phyloP scores from a whole-genome alignment of 1,139 yeast species.

The Geotrichum macrosporum region DNA sequence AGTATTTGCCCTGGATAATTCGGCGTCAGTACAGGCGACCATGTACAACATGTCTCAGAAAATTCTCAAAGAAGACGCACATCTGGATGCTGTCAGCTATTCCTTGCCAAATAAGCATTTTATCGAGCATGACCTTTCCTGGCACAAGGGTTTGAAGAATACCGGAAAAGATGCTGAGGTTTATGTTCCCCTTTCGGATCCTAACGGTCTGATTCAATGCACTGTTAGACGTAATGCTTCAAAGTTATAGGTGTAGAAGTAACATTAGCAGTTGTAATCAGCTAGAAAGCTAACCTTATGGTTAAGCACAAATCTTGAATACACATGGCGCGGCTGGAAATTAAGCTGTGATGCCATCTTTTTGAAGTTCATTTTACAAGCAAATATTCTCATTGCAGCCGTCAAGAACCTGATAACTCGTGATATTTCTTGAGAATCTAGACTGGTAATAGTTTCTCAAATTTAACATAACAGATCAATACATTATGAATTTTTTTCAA shows the following conservation, averaged over 20 bases:
- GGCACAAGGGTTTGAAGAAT: slow-evolving; percentile 75
- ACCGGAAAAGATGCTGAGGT: slow-evolving; percentile 60
- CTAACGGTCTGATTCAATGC: slow-evolving; percentile 84
- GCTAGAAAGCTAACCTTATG: too few species aligned
- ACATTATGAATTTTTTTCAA: too few species aligned
- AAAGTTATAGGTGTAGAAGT: slow-evolving; percentile 29
- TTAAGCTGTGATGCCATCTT: too few species aligned
- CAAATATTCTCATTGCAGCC: too few species aligned
- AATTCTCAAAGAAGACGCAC: slow-evolving; percentile 56
- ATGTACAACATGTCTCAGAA: slow-evolving; percentile 86
- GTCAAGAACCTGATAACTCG: too few species aligned
- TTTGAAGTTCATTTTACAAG: too few species aligned
- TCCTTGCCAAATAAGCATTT: slow-evolving; percentile 87
- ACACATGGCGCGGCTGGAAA: too few species aligned
- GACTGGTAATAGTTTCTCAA: too few species aligned
- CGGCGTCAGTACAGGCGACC: slow-evolving; percentile 91
- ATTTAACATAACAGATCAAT: too few species aligned
- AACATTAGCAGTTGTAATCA: too few species aligned
- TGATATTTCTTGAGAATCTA: too few species aligned
- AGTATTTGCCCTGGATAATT: slow-evolving; percentile 76
- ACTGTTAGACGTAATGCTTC: slow-evolving; percentile 60
- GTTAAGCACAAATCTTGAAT: too few species aligned
- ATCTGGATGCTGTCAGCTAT: slow-evolving; percentile 62
- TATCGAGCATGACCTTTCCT: slow-evolving; percentile 68
- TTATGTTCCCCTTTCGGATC: slow-evolving; percentile 87